Evolutionary conservation across 2,329 filamentous ascomycete species (phyloP).

Genomic region (Sarocladiaceae sp.): DNA sequence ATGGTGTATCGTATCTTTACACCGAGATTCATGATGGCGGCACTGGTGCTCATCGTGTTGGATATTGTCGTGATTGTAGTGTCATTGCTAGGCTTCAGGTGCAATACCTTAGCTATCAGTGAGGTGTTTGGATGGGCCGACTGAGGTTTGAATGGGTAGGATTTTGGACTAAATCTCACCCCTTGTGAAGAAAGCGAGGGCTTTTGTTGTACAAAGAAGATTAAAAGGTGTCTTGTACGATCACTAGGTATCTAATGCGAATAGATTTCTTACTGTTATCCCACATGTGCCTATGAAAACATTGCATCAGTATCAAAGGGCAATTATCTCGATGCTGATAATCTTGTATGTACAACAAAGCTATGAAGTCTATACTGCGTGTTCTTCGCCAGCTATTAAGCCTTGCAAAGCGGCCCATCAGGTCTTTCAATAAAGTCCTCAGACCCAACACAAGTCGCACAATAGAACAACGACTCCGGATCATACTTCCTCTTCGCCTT

Average conservation of each 20-base stretch:
- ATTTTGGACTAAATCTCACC: neutral
- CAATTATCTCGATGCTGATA: too few species aligned
- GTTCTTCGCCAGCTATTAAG: too few species aligned
- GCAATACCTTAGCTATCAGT: conserved; percentile 72
- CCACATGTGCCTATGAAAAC: too few species aligned
- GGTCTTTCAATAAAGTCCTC: conserved; percentile 23
- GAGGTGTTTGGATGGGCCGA: conserved; percentile 84
- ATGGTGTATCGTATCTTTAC: conserved; percentile 96
- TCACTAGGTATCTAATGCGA: neutral
- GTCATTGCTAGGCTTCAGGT: conserved; percentile 68
- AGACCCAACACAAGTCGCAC: conserved; percentile 33
- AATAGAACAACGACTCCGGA: conserved; percentile 28
- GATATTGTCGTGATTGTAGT: conserved; percentile 71
- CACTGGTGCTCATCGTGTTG: conserved; percentile 65
- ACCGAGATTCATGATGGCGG: conserved; percentile 84
- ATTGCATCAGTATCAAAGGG: too few species aligned
- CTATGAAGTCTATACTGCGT: too few species aligned
- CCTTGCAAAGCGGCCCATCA: conserved; percentile 17
- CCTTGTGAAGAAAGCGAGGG: neutral
- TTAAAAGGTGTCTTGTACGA: neutral
- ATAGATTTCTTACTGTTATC: conserved; percentile 8
- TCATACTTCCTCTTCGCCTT: conserved; percentile 30
- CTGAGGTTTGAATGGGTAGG: conserved; percentile 17
- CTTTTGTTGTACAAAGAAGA: neutral
- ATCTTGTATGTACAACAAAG: too few species aligned